Evolutionary conservation across 2,329 filamentous ascomycete genomes (phyloP).

Genomic region (Hysterium pulicare): DNA sequence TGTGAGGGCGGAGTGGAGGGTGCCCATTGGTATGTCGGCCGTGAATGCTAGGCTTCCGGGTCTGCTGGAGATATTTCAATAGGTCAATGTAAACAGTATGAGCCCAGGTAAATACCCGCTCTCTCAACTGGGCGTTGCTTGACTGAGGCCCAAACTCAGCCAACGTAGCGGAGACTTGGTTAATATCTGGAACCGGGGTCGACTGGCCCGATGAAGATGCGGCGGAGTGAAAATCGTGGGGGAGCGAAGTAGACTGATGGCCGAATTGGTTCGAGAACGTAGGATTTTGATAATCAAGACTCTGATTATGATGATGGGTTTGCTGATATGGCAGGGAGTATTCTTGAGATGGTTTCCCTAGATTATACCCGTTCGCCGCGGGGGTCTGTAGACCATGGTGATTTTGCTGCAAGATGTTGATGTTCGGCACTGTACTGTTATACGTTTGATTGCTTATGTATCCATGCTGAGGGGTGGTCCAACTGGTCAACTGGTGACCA

Average conservation of each 20-base stretch:
- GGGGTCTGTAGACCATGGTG: conserved; percentile 16
- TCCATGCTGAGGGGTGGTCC: conserved; percentile 29
- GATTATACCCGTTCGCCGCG: conserved; percentile 19
- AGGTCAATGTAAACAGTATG: conserved; percentile 49
- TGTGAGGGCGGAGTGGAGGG: conserved; percentile 51
- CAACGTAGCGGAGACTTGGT: conserved; percentile 16
- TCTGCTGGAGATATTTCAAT: conserved; percentile 47
- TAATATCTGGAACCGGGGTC: conserved; percentile 23
- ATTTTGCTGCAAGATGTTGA: conserved; percentile 24
- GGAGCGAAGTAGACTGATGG: conserved; percentile 17
- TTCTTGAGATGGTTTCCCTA: conserved; percentile 20
- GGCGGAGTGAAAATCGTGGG: conserved; percentile 9
- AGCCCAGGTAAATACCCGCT: conserved; percentile 46
- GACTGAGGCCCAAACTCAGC: conserved; percentile 42
- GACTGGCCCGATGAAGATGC: conserved; percentile 27
- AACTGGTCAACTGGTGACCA: conserved; percentile 25
- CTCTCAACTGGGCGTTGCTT: conserved; percentile 41
- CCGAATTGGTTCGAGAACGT: conserved; percentile 15
- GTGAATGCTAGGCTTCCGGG: conserved; percentile 39
- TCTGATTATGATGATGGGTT: conserved; percentile 16
- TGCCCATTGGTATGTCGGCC: conserved; percentile 39
- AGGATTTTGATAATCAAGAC: conserved; percentile 27
- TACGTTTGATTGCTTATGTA: conserved; percentile 24
- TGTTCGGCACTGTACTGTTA: conserved; percentile 21
- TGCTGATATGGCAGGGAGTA: conserved; percentile 23